Base-by-base conservation (phyloP, 2,329 filamentous ascomycete genomes). In the Fusarium newnesense region DNA sequence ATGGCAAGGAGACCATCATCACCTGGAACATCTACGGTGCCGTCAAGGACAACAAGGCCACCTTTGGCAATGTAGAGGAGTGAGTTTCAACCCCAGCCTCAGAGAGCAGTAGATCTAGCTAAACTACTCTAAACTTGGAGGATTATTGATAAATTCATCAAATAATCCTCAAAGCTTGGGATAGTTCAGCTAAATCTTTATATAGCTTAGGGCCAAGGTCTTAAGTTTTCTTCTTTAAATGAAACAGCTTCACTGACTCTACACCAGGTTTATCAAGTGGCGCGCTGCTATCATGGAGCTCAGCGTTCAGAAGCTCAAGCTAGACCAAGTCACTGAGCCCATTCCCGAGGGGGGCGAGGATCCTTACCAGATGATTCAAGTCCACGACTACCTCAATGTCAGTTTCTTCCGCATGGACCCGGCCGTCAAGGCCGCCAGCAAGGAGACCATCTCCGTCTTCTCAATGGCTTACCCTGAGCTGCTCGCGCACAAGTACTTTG, bases 11-110 rank as follows among this genome's bases (percentile, higher is more conserved):
- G 80, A 87, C 77, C 24, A 80, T 97, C 63, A 91, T 95, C 54
- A 96, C 94, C 5, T 98, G 95, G 92, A 98, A 98, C 81, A 91
- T 98, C 78, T 98, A 98, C 80, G 95, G 95, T 19, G 90, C 90
- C 42, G 93, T 95, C 71, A 96, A 96, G 87, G 89, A 94, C 76
- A 90, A 93, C 76, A 90, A 94, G 70, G 89, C 93, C 73, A 97
- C 94, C 0, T 98, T 98, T 85, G 94, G 93, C 8, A 88, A 96
- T 78, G 84, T 95, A 10, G 87, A 95, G 32, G 93, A 93, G 94
- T 97, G 84, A 81, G 92, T 87, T 32, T 11, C 18, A 32, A 30
- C 50, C 19, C 32, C 18, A 26, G 8, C 30, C 30, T 34, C 21
- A 18, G 28, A 30, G 16, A 50, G 30, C 21, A 24, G 47, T 18